phyloP scores from a whole-genome alignment of 805 yeast species.

The Ogataea pilisensis region DNA sequence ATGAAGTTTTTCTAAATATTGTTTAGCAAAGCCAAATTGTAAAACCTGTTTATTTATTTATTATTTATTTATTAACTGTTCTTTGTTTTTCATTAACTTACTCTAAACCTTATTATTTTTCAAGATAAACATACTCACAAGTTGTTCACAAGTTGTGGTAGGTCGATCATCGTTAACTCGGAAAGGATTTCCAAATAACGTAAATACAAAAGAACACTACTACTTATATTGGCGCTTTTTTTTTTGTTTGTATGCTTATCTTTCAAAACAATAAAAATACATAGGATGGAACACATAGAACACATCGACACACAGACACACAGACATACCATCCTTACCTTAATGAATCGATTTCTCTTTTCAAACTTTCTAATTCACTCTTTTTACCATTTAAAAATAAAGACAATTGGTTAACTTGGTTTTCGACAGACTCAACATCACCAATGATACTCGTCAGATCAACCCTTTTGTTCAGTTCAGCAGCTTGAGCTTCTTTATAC shows the following conservation, averaged over 20 bases:
- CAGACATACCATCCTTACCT: slow-evolving; percentile 9
- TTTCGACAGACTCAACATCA: slow-evolving; percentile 67
- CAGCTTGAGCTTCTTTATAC: slow-evolving; percentile 64
- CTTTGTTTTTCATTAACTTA: background rate
- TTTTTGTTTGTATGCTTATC: too few relatives aligned
- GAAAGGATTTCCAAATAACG: too few relatives aligned
- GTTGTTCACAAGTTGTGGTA: too few relatives aligned
- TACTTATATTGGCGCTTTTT: too few relatives aligned
- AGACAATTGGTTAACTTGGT: slow-evolving; percentile 71
- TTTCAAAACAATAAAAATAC: too few relatives aligned
- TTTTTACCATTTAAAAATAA: slow-evolving; percentile 61
- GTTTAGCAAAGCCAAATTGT: background rate
- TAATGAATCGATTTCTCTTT: slow-evolving; percentile 31
- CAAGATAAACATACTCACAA: too few relatives aligned
- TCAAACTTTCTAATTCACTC: slow-evolving; percentile 51
- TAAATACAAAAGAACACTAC: too few relatives aligned
- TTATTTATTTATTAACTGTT: slow-evolving; percentile 8
- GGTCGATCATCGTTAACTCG: too few relatives aligned
- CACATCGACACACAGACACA: too few relatives aligned
- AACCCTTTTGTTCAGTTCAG: slow-evolving; percentile 30
- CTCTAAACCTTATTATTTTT: background rate
- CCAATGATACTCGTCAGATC: slow-evolving; percentile 50
- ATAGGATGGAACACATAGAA: too few relatives aligned
- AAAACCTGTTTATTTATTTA: slow-evolving; percentile 1
- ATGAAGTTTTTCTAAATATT: background rate